Percentiles rank a stretch among this genome's conserved stretches.
Conservation (phyloP, 2,329 filamentous ascomycete species). For the Aspergillus caelatus region DNA sequence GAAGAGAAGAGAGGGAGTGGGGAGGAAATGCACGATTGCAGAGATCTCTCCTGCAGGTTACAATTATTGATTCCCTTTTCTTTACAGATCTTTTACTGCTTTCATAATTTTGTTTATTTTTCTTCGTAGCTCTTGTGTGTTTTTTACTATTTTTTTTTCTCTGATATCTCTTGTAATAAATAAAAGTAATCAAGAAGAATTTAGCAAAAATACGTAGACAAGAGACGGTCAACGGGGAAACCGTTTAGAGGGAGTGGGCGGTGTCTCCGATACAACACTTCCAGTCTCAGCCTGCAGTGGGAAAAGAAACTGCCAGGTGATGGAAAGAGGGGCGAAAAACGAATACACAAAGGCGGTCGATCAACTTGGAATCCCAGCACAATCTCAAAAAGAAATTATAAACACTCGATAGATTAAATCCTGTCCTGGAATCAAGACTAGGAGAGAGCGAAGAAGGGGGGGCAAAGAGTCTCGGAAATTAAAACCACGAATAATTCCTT, state of each 20-base stretch:
- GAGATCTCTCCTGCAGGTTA: background rate
- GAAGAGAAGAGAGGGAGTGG: constrained; percentile 14
- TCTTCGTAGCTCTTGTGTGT: background rate
- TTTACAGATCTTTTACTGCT: background rate
- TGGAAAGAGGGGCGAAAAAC: background rate
- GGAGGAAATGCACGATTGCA: constrained; percentile 9
- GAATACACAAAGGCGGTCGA: background rate
- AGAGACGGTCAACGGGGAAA: background rate
- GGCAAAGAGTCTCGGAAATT: background rate
- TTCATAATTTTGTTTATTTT: background rate
- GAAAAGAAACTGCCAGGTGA: background rate
- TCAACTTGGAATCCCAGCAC: background rate
- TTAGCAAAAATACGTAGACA: constrained; percentile 4
- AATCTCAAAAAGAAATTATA: background rate
- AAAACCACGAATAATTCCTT: background rate
- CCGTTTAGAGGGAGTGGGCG: background rate
- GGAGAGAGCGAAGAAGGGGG: background rate
- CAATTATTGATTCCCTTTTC: background rate
- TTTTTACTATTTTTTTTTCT: background rate
- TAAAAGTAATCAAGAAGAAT: background rate
- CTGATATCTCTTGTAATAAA: background rate
- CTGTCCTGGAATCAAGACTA: background rate
- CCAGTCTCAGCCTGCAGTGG: background rate
- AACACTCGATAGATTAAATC: background rate
- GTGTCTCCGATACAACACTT: background rate